Conservation (phyloP, 306 rosid species). For the Cajanus cajan region DNA sequence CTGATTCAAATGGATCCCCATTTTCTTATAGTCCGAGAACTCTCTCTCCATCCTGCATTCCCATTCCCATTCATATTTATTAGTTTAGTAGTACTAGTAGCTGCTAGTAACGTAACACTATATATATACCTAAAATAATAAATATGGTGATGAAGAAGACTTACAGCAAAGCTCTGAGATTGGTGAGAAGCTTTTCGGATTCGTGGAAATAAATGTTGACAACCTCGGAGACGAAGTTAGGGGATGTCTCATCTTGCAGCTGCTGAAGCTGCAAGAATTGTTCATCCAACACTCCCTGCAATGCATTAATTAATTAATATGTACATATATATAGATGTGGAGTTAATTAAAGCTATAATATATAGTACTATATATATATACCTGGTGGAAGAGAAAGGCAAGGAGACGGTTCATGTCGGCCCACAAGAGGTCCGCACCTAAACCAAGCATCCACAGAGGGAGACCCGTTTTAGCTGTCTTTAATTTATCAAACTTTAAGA, state of each 20-base stretch:
- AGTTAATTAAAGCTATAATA: no score
- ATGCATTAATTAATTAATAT: no score
- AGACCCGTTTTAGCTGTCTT: conserved; percentile 98
- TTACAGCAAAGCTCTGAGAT: conserved; percentile 74
- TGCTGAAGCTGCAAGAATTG: conserved; percentile 95
- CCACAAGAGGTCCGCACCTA: conserved; percentile 81
- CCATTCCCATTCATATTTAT: no score
- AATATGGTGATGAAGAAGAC: no score
- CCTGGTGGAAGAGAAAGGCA: conserved; percentile 94
- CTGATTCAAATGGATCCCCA: conserved; percentile 92
- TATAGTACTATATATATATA: not conserved
- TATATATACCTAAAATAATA: no score
- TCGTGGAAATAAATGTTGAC: conserved; percentile 91
- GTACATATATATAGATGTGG: no score
- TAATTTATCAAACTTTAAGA: no score
- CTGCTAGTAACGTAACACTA: not conserved
- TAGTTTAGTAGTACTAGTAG: not conserved
- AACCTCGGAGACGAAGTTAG: conserved; percentile 89
- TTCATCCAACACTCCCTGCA: conserved; percentile 87
- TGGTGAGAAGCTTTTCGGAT: conserved; percentile 82
- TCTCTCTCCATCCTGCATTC: conserved; percentile 77
- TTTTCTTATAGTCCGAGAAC: conserved; percentile 68
- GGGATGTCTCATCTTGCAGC: conserved; percentile 87
- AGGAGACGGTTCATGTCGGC: conserved; percentile 97
- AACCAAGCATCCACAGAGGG: conserved; percentile 94